Evolutionary conservation across 345 rosid genomes (phyloP), one percentile per base, ranked within the genome.

Genomic region (Gynandropsis gynandra): DNA sequence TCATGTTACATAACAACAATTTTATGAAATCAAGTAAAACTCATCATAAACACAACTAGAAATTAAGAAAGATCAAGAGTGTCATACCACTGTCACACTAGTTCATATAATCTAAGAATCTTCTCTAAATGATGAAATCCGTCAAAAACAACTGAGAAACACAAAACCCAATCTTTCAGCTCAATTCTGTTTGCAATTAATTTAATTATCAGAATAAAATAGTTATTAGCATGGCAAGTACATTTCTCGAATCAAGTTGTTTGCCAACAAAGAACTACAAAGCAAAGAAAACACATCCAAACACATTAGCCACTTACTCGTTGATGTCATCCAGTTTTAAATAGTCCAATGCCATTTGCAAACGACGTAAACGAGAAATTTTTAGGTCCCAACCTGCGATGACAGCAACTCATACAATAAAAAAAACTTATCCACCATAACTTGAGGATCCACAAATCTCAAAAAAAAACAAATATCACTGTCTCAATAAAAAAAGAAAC

Each of bases 361-460:
- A 71, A 61, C 76, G 80, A 42, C 89, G 93, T 65, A 80, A 57
- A 67, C 88, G 85, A 64, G 95, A 76, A 58, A 79, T 48, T 75
- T 75, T 85, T 51, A 75, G 54, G 76, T 78, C 84, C 98, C 98
- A 92, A 34, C 95, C 98, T 92, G 77, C 65, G 61, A 71, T 36
- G 58, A 45, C 47, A 70, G 68, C 17, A 55, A 70, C 49, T 51
- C 52, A 64, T 14, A 61, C 31, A 53, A 41, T 50, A 54, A 21
- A 24, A 45, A 24, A 5, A 2, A 5, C 58, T 50, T 65, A 37
- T 14, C 19, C 38, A 58, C 45, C 59, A 58, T 45, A 52, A 52
- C 11, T 45, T 45, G 49, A 16, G 44, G n/a, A 54, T 57, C 46
- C 57, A 37, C 16, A 32, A 9, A 39, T 58, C 21, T 40, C 41